phyloP scores from a whole-genome alignment of 495 filamentous ascomycete species.

The Aspergillus bertholletiae region DNA sequence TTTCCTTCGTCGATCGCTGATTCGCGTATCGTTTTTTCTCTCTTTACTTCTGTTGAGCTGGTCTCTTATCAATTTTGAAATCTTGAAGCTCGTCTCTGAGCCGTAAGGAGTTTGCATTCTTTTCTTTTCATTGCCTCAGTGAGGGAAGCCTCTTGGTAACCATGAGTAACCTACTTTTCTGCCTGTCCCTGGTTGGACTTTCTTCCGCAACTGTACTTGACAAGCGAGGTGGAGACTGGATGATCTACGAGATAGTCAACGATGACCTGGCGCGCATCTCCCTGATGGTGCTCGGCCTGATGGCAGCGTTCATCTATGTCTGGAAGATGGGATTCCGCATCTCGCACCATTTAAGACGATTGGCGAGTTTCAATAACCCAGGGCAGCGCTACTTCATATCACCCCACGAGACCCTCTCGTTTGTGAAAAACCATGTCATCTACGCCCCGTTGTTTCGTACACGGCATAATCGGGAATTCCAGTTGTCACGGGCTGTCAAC shows the following conservation, averaged over 20 bases:
- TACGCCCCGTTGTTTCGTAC: constrained; percentile 79
- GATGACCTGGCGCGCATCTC: constrained; percentile 39
- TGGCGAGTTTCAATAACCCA: constrained; percentile 69
- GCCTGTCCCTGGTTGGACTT: constrained; percentile 28
- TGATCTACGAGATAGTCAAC: constrained; percentile 30
- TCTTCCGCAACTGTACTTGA: constrained; percentile 25
- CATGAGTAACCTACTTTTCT: constrained; percentile 15
- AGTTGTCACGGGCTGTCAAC: constrained; percentile 71
- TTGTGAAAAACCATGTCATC: constrained; percentile 74
- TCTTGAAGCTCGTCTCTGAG: not conserved
- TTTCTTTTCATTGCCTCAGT: not conserved
- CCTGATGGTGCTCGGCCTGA: constrained; percentile 45
- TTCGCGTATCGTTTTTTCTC: constrained; percentile 6
- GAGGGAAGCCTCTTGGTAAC: not conserved
- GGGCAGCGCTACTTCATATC: constrained; percentile 60
- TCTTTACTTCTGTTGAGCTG: constrained; percentile 17
- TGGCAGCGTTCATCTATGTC: constrained; percentile 47
- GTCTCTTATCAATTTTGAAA: constrained; percentile 15
- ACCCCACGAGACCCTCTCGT: constrained; percentile 48
- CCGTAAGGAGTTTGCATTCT: not conserved
- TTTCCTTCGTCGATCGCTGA: not conserved
- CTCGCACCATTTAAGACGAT: constrained; percentile 64
- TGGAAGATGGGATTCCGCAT: constrained; percentile 50
- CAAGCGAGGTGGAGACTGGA: constrained; percentile 22
- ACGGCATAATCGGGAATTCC: constrained; percentile 84